Evolutionary conservation across 129 eudicot genomes (phyloP).

Genomic region (Deinandra increscens): DNA sequence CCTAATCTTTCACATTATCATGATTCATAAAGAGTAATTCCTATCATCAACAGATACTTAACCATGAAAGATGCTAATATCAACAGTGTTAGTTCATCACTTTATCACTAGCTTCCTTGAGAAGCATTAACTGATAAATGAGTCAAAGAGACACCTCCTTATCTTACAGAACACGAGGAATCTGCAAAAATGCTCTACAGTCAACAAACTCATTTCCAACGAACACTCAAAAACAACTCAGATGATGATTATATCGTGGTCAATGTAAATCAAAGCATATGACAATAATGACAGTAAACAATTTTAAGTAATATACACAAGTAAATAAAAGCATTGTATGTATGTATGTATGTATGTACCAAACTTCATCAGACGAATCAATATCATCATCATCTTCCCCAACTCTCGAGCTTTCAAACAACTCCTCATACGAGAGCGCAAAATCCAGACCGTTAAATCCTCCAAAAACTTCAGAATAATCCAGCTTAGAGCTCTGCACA

Average conservation of each 20-base stretch:
- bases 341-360: conserved; percentile 59
- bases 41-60: conserved; percentile 6
- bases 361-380: conserved; percentile 67
- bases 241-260: neutral
- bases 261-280: conserved; percentile 4
- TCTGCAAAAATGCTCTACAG: conserved; percentile 17
- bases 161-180: conserved; percentile 13
- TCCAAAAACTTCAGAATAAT: conserved; percentile 75
- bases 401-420: conserved; percentile 40
- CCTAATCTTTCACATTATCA: conserved; percentile 7
- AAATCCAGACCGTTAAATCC: conserved; percentile 50
- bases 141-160: conserved; percentile 7
- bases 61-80: neutral
- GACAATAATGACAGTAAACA: conserved; percentile 1
- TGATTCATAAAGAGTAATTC: neutral
- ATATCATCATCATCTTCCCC: conserved; percentile 31
- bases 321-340: too few species aligned
- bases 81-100: conserved; percentile 3
- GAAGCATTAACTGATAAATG: conserved; percentile 7
- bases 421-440: conserved; percentile 54
- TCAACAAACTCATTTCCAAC: conserved; percentile 13
- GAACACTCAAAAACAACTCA: neutral
- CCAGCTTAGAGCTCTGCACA: conserved; percentile 49
- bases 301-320: neutral
- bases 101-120: conserved; percentile 15